These are phyloP conservation scores for Penicillium lagena DNA, from an alignment of 495 filamentous ascomycete genomes.

Conservation along the genomic window DNA sequence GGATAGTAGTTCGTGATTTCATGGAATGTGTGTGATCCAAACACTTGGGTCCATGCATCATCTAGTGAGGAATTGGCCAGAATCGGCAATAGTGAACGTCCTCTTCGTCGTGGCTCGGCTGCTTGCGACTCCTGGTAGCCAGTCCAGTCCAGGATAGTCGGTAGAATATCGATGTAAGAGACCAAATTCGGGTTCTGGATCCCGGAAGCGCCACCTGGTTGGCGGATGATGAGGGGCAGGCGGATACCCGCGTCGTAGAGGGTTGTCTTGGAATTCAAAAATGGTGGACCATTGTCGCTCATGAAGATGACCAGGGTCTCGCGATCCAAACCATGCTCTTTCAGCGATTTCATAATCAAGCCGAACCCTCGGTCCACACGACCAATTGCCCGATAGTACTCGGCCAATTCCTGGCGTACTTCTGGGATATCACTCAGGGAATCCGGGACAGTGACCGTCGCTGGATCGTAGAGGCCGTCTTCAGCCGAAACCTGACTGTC, in stretches of 20 bases:
- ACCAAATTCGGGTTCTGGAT: constrained; percentile 31
- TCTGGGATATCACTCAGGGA: constrained; percentile 28
- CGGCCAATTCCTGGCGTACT: constrained; percentile 22
- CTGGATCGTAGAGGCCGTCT: background rate
- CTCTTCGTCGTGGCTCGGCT: constrained; percentile 2
- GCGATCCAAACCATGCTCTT: constrained; percentile 14
- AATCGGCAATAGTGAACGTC: constrained; percentile 29
- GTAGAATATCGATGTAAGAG: constrained; percentile 36
- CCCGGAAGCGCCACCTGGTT: constrained; percentile 6
- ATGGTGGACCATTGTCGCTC: constrained; percentile 39
- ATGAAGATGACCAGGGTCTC: constrained; percentile 34
- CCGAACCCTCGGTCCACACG: constrained; percentile 33
- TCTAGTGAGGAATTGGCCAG: constrained; percentile 9
- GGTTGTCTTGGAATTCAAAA: constrained; percentile 40
- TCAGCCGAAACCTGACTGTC: constrained; percentile 4
- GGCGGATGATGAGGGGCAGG: constrained; percentile 28
- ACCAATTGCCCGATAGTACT: constrained; percentile 33
- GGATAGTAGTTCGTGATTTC: constrained; percentile 40
- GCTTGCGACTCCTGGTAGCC: constrained; percentile 1
- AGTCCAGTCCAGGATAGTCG: constrained; percentile 31
- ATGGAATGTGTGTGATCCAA: constrained; percentile 41
- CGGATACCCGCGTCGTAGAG: constrained; percentile 35
- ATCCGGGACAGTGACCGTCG: constrained; percentile 22
- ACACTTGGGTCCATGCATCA: constrained; percentile 20
- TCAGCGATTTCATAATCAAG: constrained; percentile 24